A percentile compares a stretch with the other conserved stretches of the same genome.
Conservation (phyloP, 2,329 filamentous ascomycete genomes). For the Cladophialophora psammophila region DNA sequence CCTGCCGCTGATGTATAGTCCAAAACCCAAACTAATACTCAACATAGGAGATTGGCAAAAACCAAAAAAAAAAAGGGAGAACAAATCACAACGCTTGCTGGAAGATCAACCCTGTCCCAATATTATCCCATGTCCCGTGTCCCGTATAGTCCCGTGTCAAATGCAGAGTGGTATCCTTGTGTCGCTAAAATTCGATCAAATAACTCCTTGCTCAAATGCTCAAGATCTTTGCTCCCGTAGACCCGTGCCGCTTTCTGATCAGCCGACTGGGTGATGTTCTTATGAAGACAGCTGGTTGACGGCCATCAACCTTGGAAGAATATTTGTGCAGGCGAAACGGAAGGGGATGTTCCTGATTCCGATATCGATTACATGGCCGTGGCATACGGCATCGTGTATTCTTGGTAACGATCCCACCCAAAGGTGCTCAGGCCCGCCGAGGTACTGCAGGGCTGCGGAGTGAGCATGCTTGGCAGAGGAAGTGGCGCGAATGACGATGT, state of each 20-base stretch:
- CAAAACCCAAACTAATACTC: conserved; percentile 33
- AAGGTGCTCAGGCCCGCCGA: conserved; percentile 78
- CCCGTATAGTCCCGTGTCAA: conserved; percentile 38
- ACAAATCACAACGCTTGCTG: conserved; percentile 59
- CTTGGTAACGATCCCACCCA: conserved; percentile 85
- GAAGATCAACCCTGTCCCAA: conserved; percentile 51
- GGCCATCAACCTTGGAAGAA: conserved; percentile 36
- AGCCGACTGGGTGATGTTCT: conserved; percentile 1
- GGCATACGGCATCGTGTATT: conserved; percentile 74
- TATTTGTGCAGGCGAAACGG: conserved; percentile 57
- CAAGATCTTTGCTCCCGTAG: conserved; percentile 51
- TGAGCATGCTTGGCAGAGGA: conserved; percentile 84
- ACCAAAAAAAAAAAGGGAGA: not conserved
- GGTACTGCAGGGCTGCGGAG: conserved; percentile 81
- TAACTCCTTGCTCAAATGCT: conserved; percentile 37
- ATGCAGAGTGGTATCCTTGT: conserved; percentile 54
- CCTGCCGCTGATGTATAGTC: conserved; percentile 48
- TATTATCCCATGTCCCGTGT: conserved; percentile 41
- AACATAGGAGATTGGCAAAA: conserved; percentile 37
- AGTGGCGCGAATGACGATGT: conserved; percentile 67
- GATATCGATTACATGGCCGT: conserved; percentile 82
- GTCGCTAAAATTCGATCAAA: conserved; percentile 54
- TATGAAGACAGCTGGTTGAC: conserved; percentile 14
- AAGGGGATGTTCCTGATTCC: conserved; percentile 59
- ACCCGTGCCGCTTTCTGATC: conserved; percentile 25